Evolutionary conservation across 129 eudicot genomes (phyloP).

Genomic region (Sambucus nigra): DNA sequence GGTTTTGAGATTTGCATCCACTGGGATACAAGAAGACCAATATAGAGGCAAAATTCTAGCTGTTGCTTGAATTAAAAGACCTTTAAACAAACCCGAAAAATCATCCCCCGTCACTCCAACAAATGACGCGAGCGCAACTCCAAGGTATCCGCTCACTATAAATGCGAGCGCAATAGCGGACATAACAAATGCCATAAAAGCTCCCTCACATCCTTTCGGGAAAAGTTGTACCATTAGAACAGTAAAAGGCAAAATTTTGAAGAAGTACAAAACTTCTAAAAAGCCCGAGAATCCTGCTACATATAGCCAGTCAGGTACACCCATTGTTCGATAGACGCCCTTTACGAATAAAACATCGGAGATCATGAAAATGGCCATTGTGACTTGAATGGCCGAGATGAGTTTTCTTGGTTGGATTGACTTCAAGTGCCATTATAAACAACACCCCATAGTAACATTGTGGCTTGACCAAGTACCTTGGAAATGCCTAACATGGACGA

Average conservation of each 20-base stretch:
- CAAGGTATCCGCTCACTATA: slow-evolving; percentile 76
- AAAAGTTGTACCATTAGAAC: slow-evolving; percentile 73
- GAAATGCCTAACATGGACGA: slow-evolving; percentile 72
- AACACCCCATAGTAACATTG: slow-evolving; percentile 81
- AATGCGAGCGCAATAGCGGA: slow-evolving; percentile 69
- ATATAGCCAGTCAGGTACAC: slow-evolving; percentile 55
- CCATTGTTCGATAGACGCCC: slow-evolving; percentile 50
- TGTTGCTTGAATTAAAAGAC: slow-evolving; percentile 59
- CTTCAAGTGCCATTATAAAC: slow-evolving; percentile 49
- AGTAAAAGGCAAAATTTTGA: slow-evolving; percentile 70
- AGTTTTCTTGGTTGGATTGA: slow-evolving; percentile 59
- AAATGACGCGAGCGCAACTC: slow-evolving; percentile 69
- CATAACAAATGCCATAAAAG: slow-evolving; percentile 87
- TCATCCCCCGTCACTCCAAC: slow-evolving; percentile 43
- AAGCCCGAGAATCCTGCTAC: slow-evolving; percentile 62
- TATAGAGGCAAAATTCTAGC: slow-evolving; percentile 59
- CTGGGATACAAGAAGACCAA: slow-evolving; percentile 64
- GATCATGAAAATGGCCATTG: slow-evolving; percentile 60
- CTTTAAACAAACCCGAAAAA: slow-evolving; percentile 57
- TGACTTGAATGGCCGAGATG: slow-evolving; percentile 45
- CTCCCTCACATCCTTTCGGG: slow-evolving; percentile 90
- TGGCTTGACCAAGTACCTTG: slow-evolving; percentile 78
- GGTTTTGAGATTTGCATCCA: slow-evolving; percentile 21
- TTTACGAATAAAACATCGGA: slow-evolving; percentile 72
- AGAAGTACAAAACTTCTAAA: slow-evolving; percentile 49